Conservation (phyloP, 176 grass and related monocot species). For the Musa beccarii region DNA sequence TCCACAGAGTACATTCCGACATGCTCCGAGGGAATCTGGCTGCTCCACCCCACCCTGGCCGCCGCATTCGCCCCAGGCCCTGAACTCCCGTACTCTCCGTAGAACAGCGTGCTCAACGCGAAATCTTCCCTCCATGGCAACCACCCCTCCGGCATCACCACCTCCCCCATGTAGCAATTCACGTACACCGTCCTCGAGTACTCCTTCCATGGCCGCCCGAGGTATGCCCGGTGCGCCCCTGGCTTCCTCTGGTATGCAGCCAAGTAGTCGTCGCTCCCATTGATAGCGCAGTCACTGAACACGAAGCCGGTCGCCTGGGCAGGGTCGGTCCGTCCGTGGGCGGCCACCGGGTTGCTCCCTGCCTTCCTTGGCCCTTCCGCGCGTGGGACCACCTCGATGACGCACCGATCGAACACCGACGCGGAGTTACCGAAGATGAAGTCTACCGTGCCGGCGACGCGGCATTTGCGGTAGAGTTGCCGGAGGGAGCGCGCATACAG, state of each 20-base stretch:
- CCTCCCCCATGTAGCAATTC: slow-evolving; percentile 45
- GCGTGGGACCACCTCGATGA: slow-evolving; percentile 45
- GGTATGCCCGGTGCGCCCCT: slow-evolving; percentile 42
- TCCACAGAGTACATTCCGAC: slow-evolving; percentile 46
- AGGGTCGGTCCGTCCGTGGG: slow-evolving; percentile 64
- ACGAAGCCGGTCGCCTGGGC: slow-evolving; percentile 76
- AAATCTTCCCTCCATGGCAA: slow-evolving; percentile 60
- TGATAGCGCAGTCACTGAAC: slow-evolving; percentile 52
- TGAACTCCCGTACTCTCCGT: slow-evolving; percentile 55
- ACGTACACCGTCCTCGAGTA: slow-evolving; percentile 56
- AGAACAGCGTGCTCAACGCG: slow-evolving; percentile 52
- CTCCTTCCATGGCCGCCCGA: slow-evolving; percentile 92
- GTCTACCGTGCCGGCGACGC: slow-evolving; percentile 55
- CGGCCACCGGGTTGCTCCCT: slow-evolving; percentile 53
- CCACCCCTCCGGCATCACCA: slow-evolving; percentile 72
- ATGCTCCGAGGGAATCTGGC: slow-evolving; percentile 33
- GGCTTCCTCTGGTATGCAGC: slow-evolving; percentile 36
- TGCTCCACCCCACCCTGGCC: slow-evolving; percentile 72
- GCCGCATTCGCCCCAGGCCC: slow-evolving; percentile 54
- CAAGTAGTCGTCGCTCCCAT: slow-evolving; percentile 43
- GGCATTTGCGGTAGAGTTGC: slow-evolving; percentile 57
- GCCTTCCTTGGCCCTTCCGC: slow-evolving; percentile 42
- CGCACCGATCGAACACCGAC: slow-evolving; percentile 52
- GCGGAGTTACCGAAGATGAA: slow-evolving; percentile 83
- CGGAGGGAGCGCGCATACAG: slow-evolving; percentile 68